These are phyloP conservation scores for Botrytis squamosa DNA, from an alignment of 2,329 filamentous ascomycete genomes.

Conservation along the genomic window DNA sequence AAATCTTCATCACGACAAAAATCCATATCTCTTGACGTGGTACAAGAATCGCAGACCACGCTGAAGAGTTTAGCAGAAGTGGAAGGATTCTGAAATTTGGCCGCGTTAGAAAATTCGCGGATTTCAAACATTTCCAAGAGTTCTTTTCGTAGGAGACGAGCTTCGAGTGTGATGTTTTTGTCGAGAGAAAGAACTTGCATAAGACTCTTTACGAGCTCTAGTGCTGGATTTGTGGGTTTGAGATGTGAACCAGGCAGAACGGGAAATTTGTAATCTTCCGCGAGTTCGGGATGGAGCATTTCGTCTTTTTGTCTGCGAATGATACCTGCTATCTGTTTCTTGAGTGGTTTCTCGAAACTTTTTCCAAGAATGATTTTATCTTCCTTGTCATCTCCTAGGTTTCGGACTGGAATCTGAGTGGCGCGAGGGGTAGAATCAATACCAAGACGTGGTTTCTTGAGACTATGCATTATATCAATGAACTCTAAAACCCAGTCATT, in stretches of 20 bases:
- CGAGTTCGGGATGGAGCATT: constrained; percentile 83
- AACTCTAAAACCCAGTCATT: constrained; percentile 93
- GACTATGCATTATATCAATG: constrained; percentile 85
- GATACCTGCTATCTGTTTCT: constrained; percentile 81
- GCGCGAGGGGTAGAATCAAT: constrained; percentile 53
- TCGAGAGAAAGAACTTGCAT: constrained; percentile 92
- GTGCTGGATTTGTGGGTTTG: constrained; percentile 65
- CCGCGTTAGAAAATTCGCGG: constrained; percentile 86
- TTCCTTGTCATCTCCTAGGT: constrained; percentile 57
- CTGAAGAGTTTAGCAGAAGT: constrained; percentile 70
- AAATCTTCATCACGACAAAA: constrained; percentile 87
- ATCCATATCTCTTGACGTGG: constrained; percentile 83
- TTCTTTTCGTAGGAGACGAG: constrained; percentile 83
- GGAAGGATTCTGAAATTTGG: constrained; percentile 83
- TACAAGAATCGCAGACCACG: constrained; percentile 87
- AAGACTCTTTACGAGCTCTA: constrained; percentile 88
- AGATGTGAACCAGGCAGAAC: constrained; percentile 71
- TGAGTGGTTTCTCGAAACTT: constrained; percentile 81
- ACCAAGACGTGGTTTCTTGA: constrained; percentile 64
- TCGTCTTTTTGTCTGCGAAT: constrained; percentile 84
- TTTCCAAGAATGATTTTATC: constrained; percentile 70
- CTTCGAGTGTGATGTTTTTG: constrained; percentile 86
- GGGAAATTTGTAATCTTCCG: constrained; percentile 84
- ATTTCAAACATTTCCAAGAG: constrained; percentile 88
- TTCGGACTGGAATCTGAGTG: constrained; percentile 57